These are phyloP conservation scores for Flaveria linearis DNA, from an alignment of 129 eudicot species.

Conservation along the genomic window DNA sequence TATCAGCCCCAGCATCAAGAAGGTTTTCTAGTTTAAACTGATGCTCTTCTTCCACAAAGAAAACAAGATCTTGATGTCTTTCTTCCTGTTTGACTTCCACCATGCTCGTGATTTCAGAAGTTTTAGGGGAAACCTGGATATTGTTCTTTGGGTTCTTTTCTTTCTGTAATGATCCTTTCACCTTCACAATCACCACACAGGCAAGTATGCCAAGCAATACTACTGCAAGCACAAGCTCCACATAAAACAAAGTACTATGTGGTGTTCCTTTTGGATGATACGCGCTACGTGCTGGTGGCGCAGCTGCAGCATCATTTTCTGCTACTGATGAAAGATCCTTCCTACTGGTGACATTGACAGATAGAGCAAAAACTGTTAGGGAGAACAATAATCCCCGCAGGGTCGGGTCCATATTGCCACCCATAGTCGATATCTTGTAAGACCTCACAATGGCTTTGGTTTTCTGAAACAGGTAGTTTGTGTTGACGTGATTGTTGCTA, in stretches of 20 bases:
- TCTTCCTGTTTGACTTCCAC: slow-evolving; percentile 39
- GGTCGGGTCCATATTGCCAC: not conserved
- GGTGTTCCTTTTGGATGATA: not conserved
- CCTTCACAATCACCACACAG: slow-evolving; percentile 17
- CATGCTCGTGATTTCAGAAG: not conserved
- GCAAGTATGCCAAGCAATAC: slow-evolving; percentile 37
- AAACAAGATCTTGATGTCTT: slow-evolving; percentile 43
- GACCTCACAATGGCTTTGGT: not conserved
- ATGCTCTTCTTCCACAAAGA: slow-evolving; percentile 57
- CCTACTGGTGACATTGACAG: slow-evolving; percentile 27
- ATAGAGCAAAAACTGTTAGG: slow-evolving; percentile 28
- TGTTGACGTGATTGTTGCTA: slow-evolving; percentile 9
- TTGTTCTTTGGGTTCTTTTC: slow-evolving; percentile 18
- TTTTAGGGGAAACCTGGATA: slow-evolving; percentile 25
- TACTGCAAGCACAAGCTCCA: slow-evolving; percentile 37
- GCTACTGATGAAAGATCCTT: slow-evolving; percentile 30
- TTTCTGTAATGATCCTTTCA: slow-evolving; percentile 25
- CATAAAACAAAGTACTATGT: not conserved
- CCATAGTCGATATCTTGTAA: slow-evolving; percentile 22
- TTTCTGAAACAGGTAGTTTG: not conserved
- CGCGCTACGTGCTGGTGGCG: slow-evolving; percentile 10
- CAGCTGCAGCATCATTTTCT: slow-evolving; percentile 15
- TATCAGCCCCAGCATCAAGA: slow-evolving; percentile 60
- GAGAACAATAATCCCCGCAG: slow-evolving; percentile 21
- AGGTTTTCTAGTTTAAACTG: slow-evolving; percentile 58